Evolutionary conservation across 176 grass and related monocot genomes (phyloP), one percentile per base, ranked within the genome.

Genomic region (Oropetium thomaeum): DNA sequence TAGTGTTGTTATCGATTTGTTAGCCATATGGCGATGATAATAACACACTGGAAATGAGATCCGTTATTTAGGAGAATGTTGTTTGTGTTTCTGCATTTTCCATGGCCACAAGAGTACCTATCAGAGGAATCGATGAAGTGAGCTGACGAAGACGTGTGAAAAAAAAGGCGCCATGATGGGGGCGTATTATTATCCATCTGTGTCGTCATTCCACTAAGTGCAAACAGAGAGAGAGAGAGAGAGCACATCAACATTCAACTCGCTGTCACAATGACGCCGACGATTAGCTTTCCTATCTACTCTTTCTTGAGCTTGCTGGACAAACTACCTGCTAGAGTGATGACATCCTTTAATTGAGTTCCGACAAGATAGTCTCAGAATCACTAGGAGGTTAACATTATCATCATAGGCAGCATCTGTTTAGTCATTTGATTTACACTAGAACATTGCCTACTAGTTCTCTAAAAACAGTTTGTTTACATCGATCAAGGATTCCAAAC

Each of bases 101-200:
- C 75, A 11, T 62, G 62, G 74, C 69, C 74, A 79, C 80, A 79
- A 63, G 67, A 5, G 68, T 74, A 61, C 80, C 80, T 79, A 20
- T 87, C 85, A 12, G 30, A 74, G 27, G 34, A 83, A 69, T 79
- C 69, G 17, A 54, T 79, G 62, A 74, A 79, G 80, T 63, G 80
- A 79, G 34, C 16, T 62, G 80, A 79, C 27, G 69, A 79, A 35
- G 80, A 87, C 74, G 53, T 68, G 32, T 30, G 34, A 27, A 6
- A 77, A 49, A 22, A 35, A 22, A 48, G 43, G 25, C 9, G 22
- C 59, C 28, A 69, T 63, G 69, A 87, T 73, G 80, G 32, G 32
- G 27, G 62, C n/a, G 33, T 60, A 62, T 74, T 78, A 58, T 67
- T 73, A 68, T 62, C 74, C 41, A 59, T 16, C 25, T 20, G 38